phyloP scores from a whole-genome alignment of 768 basidiomycete species.

The Phylloporus sp. region DNA sequence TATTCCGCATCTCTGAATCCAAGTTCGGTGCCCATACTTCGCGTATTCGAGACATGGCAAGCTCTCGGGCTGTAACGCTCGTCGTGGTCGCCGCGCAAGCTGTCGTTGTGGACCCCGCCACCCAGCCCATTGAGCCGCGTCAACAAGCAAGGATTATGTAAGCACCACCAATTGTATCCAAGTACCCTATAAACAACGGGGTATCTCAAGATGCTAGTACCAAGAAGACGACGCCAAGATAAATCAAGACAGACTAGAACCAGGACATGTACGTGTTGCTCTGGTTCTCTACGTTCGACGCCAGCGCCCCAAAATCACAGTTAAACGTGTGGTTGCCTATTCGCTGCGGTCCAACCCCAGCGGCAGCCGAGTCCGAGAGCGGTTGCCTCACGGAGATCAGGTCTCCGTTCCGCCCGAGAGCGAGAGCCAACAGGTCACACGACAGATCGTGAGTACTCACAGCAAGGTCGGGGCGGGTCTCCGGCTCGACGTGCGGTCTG shows the following conservation, averaged over 20 bases:
- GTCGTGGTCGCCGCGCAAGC: constrained; percentile 18
- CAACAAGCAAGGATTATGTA: constrained; percentile 25
- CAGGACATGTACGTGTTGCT: constrained; percentile 60
- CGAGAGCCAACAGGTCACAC: constrained; percentile 30
- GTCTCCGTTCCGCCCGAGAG: constrained; percentile 28
- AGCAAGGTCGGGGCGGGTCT: constrained; percentile 15
- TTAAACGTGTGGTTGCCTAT: constrained; percentile 54
- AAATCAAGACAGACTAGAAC: constrained; percentile 43
- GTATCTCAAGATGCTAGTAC: constrained; percentile 16
- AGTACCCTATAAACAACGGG: not conserved
- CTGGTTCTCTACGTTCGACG: constrained; percentile 50
- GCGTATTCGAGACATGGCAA: constrained; percentile 73
- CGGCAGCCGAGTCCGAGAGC: constrained; percentile 15
- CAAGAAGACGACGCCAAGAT: constrained; percentile 21
- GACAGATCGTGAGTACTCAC: constrained; percentile 26
- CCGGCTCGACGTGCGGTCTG: constrained; percentile 16
- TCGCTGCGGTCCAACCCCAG: constrained; percentile 31
- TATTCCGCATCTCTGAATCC: constrained; percentile 84
- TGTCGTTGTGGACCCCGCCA: constrained; percentile 11
- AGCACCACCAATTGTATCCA: constrained; percentile 13
- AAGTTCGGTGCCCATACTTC: constrained; percentile 96
- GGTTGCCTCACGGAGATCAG: constrained; percentile 16
- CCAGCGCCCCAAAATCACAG: constrained; percentile 58
- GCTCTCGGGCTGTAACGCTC: not conserved
- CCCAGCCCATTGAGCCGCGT: constrained; percentile 12